Percentiles rank a stretch among this genome's conserved stretches.
Evolutionary conservation across 768 basidiomycete species (phyloP).

Genomic region (Pulveroboletus frians): DNA sequence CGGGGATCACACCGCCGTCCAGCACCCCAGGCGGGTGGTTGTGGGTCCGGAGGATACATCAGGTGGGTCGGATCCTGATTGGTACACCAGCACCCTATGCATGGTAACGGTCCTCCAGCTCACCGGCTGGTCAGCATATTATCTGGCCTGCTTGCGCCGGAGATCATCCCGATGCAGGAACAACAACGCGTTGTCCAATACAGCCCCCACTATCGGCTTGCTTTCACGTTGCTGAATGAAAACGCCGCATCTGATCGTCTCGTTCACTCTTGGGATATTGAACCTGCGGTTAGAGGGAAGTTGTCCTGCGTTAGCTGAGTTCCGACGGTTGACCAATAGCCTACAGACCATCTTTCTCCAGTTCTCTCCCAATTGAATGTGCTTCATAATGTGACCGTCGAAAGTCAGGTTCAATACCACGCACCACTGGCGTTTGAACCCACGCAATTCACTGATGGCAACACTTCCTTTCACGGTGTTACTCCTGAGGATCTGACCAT

Average conservation of each 20-base stretch:
- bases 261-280: slow-evolving; percentile 69
- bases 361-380: slow-evolving; percentile 52
- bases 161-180: slow-evolving; percentile 44
- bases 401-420: slow-evolving; percentile 91
- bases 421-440: slow-evolving; percentile 85
- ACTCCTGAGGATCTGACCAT: slow-evolving; percentile 82
- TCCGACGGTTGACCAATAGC: slow-evolving; percentile 14
- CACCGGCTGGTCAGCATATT: slow-evolving; percentile 37
- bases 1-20: slow-evolving; percentile 23
- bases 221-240: slow-evolving; percentile 93
- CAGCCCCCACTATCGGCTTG: slow-evolving; percentile 74
- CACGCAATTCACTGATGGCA: slow-evolving; percentile 26
- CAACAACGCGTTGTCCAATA: slow-evolving; percentile 64
- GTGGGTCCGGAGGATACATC: slow-evolving; percentile 25
- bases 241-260: slow-evolving; percentile 64
- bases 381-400: slow-evolving; percentile 88
- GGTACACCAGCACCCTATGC: slow-evolving; percentile 8
- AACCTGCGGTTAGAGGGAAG: slow-evolving; percentile 58
- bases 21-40: slow-evolving; percentile 15
- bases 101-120: slow-evolving; percentile 22
- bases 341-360: slow-evolving; percentile 65
- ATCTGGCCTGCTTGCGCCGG: slow-evolving; percentile 37
- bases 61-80: slow-evolving; percentile 18
- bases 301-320: slow-evolving; percentile 15
- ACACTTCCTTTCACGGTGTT: slow-evolving; percentile 48